phyloP scores from a whole-genome alignment of 1,284 basidiomycete species.

The Rugosomyces carneus region DNA sequence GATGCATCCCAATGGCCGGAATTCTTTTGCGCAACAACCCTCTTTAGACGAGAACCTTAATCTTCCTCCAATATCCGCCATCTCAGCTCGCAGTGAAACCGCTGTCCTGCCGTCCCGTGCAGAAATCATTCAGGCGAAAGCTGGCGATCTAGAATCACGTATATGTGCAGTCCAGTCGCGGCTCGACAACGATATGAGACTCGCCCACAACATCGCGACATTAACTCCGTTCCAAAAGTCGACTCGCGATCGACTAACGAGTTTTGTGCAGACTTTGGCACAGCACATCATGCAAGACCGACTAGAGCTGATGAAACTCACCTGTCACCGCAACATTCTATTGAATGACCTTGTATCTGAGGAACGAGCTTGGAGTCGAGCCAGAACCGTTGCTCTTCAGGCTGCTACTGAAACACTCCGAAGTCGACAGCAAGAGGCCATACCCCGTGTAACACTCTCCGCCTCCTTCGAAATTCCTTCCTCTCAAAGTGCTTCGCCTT shows the following conservation, averaged over 20 bases:
- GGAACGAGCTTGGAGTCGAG: constrained; percentile 58
- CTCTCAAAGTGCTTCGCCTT: constrained; percentile 11
- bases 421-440: constrained; percentile 27
- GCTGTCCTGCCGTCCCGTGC: constrained; percentile 45
- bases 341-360: constrained; percentile 70
- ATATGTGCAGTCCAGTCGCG: constrained; percentile 53
- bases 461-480: constrained; percentile 19
- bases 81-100: constrained; percentile 10
- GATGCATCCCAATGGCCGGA: constrained; percentile 21
- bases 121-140: constrained; percentile 54
- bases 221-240: constrained; percentile 83
- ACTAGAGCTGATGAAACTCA: constrained; percentile 67
- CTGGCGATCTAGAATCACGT: constrained; percentile 57
- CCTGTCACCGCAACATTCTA: constrained; percentile 73
- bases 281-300: constrained; percentile 63
- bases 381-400: constrained; percentile 66
- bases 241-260: constrained; percentile 71
- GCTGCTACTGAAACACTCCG: constrained; percentile 66
- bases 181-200: constrained; percentile 67
- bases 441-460: constrained; percentile 41
- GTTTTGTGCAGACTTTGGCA: constrained; percentile 59
- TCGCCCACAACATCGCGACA: constrained; percentile 78
- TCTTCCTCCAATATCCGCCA: constrained; percentile 1
- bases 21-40: not conserved
- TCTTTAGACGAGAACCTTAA: not conserved